Evolutionary conservation across 139 green algal species (phyloP).

Genomic region (Mychonastes homosphaera): DNA sequence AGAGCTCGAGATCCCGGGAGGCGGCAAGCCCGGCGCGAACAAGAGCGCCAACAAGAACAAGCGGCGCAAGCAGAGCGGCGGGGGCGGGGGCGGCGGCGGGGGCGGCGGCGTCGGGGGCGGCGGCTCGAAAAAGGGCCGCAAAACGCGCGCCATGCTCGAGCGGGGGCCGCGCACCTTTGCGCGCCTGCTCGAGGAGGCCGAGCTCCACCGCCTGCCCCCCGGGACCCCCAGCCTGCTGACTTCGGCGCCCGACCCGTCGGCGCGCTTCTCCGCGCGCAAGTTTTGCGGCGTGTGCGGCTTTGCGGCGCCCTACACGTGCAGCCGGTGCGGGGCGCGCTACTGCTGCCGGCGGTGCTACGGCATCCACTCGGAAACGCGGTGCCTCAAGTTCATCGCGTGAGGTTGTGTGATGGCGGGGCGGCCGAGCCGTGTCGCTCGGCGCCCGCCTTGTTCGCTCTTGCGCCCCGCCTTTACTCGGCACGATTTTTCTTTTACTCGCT

Average conservation of each 20-base stretch:
- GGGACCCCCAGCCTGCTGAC: conserved; percentile 52
- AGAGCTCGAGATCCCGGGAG: not conserved
- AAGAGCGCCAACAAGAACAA: conserved; percentile 17
- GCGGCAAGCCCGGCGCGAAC: conserved; percentile 3
- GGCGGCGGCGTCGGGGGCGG: too few species aligned
- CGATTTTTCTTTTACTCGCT: not conserved
- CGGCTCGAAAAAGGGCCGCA: conserved; percentile 16
- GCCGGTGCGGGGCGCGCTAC: conserved; percentile 61
- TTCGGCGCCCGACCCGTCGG: conserved; percentile 35
- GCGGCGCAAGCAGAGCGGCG: conserved; percentile 31
- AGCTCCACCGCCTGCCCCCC: conserved; percentile 34
- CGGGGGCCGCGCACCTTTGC: conserved; percentile 44
- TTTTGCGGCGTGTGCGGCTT: conserved; percentile 65
- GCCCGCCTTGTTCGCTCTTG: too few species aligned
- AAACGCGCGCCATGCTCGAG: conserved; percentile 37
- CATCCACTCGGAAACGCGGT: conserved; percentile 68
- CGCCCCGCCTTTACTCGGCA: not conserved
- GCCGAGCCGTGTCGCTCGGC: too few species aligned
- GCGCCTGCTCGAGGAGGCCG: conserved; percentile 55
- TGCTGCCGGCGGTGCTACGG: conserved; percentile 57
- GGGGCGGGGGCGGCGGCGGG: too few species aligned
- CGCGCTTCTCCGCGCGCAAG: conserved; percentile 30
- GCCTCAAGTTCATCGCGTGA: conserved; percentile 65
- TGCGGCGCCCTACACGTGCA: conserved; percentile 59
- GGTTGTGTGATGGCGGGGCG: not conserved